These are phyloP conservation scores for Neonectria punicea DNA, from an alignment of 2,329 filamentous ascomycete species.

Conservation along the genomic window DNA sequence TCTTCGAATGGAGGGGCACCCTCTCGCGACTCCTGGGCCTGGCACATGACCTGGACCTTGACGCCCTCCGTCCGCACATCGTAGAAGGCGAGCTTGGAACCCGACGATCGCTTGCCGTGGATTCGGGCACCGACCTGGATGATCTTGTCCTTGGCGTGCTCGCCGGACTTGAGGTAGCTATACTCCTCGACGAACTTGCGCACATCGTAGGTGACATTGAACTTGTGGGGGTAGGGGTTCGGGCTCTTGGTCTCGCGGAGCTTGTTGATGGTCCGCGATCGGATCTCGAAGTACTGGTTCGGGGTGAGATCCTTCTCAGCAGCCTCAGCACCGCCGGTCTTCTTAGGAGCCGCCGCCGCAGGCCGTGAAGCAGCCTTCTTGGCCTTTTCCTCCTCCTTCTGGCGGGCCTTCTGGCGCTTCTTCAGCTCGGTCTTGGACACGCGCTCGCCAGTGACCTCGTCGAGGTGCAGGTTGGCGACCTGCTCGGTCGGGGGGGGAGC, in stretches of 20 bases:
- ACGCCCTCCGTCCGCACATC: conserved; percentile 66
- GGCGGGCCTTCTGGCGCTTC: conserved; percentile 92
- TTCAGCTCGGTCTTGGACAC: conserved; percentile 90
- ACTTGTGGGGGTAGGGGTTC: conserved; percentile 84
- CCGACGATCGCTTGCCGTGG: conserved; percentile 85
- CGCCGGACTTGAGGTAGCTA: conserved; percentile 85
- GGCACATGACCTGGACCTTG: conserved; percentile 92
- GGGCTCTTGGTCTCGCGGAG: conserved; percentile 52
- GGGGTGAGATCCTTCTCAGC: conserved; percentile 66
- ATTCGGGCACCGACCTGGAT: conserved; percentile 86
- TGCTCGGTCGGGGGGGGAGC: conserved; percentile 57
- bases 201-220: conserved; percentile 86
- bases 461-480: conserved; percentile 81
- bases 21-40: conserved; percentile 80
- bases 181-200: conserved; percentile 83
- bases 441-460: conserved; percentile 92
- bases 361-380: conserved; percentile 82
- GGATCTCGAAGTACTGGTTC: conserved; percentile 92
- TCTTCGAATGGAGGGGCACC: conserved; percentile 77
- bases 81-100: conserved; percentile 91
- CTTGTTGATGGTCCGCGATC: conserved; percentile 76
- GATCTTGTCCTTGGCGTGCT: conserved; percentile 78
- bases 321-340: conserved; percentile 67
- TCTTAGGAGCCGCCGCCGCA: conserved; percentile 70
- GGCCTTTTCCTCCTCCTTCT: conserved; percentile 88